Evolutionary conservation across 2,329 filamentous ascomycete genomes (phyloP).

Genomic region (Aspergillus phoenicis): DNA sequence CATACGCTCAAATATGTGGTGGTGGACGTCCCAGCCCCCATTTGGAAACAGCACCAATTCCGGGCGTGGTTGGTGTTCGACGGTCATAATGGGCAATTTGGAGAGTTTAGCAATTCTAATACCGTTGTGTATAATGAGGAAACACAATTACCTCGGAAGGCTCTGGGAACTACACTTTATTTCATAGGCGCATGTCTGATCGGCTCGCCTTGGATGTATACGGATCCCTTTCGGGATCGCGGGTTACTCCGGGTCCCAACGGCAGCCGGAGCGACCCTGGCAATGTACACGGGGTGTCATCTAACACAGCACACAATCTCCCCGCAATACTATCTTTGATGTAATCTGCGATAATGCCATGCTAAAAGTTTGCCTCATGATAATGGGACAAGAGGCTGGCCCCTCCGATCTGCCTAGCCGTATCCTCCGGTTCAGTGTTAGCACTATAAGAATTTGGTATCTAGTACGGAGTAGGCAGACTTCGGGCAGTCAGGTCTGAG

Average conservation of each 20-base stretch:
- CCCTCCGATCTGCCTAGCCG: no score
- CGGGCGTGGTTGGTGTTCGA: neutral
- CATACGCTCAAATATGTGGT: constrained; percentile 40
- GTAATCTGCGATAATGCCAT: no score
- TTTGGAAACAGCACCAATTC: constrained; percentile 27
- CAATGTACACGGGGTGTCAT: no score
- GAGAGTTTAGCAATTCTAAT: neutral
- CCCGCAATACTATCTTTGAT: no score
- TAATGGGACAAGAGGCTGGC: neutral
- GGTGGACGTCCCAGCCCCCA: constrained; percentile 37
- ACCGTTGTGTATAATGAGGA: neutral
- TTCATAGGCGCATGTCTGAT: no score
- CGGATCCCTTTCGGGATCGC: neutral
- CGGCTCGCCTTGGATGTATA: neutral
- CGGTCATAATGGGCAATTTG: neutral
- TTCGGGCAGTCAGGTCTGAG: no score
- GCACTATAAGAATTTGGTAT: no score
- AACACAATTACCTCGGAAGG: neutral
- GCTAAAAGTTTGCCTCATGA: neutral
- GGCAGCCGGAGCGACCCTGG: neutral
- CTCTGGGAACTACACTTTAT: neutral
- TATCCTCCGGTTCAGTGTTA: no score
- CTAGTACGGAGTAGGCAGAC: no score
- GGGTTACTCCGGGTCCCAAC: neutral
- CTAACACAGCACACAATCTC: no score